Evolutionary conservation across 2,329 filamentous ascomycete species (phyloP).

Genomic region (Phialocephala subalpina): DNA sequence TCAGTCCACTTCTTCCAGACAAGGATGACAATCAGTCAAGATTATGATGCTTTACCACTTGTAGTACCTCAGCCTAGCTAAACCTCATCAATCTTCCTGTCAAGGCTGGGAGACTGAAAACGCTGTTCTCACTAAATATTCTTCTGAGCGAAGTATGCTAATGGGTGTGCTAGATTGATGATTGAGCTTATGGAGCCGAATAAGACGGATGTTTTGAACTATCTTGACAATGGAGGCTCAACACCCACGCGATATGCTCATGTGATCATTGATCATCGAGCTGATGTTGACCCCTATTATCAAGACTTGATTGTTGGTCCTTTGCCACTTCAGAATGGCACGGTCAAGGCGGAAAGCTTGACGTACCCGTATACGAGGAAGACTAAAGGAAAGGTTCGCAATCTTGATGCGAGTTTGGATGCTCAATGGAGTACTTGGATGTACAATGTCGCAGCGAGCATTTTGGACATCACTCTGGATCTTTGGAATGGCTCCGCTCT

Average conservation of each 20-base stretch:
- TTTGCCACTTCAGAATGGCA: conserved; percentile 18
- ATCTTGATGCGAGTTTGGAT: conserved; percentile 57
- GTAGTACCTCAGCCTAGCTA: too few species aligned
- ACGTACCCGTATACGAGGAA: conserved; percentile 36
- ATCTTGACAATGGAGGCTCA: conserved; percentile 18
- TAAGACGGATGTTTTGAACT: conserved; percentile 27
- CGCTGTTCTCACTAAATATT: neutral
- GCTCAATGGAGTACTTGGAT: conserved; percentile 46
- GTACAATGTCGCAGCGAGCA: conserved; percentile 45
- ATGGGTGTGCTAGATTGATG: neutral
- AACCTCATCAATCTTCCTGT: too few species aligned
- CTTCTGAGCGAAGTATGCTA: neutral
- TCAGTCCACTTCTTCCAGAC: too few species aligned
- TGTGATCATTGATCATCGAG: conserved; percentile 22
- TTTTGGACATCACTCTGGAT: conserved; percentile 53
- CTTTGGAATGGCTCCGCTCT: conserved; percentile 51
- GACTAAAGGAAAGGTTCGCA: conserved; percentile 49
- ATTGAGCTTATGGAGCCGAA: conserved; percentile 28
- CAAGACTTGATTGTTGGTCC: conserved; percentile 25
- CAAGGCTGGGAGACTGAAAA: too few species aligned
- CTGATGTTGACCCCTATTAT: conserved; percentile 12
- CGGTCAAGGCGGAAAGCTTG: conserved; percentile 10
- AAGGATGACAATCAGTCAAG: too few species aligned
- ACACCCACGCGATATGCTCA: conserved; percentile 22
- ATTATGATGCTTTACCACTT: too few species aligned